Evolutionary conservation across 257 asterid species (phyloP), one percentile per base, ranked within the genome.

Genomic region (Eucommia ulmoides): DNA sequence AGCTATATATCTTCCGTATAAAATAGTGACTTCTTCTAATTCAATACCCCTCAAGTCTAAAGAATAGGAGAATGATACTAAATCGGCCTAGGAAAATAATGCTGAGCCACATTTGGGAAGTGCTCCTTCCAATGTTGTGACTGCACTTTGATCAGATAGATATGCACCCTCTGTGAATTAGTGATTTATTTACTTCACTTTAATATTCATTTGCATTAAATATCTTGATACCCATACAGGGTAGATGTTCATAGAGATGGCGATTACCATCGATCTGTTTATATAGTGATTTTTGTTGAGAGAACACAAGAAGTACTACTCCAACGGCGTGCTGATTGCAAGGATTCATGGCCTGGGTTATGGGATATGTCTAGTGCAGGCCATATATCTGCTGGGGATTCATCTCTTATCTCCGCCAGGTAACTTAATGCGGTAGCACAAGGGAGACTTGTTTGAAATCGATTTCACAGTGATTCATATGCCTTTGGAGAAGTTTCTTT

Each of bases 331-430:
- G 71, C 98, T 51, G 74, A 85, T 23, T 73, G 81, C 72, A 89
- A 89, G 78, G 96, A 89, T 64, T 89, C 96, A n/a, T 89, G 92
- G 92, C 80, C 98, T 47, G 96, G 93, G 22, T 58, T 57, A 58
- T 89, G 98, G 98, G 98, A 89, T 71, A 73, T 80, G 54, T 89
- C 96, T 65, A 85, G 98, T 66, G 98, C 96, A 50, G 98, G 98
- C 54, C 98, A 89, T 66, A 80, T 85, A 54, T 80, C 98, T 18
- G 92, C 98, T 22, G 93, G 98, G 23, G 98, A 89, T 73, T 78
- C 93, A n/a, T 80, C 96, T 55, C 93, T 89, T 25, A 67, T 74
- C 55, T 68, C 96, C 19, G 98, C 96, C 22, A 82, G 84, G 96
- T 76, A 72, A 24, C 14, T 20, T 53, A 49, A 57, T 38, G 22